Percentiles rank a stretch among this genome's conserved stretches.
These are phyloP conservation scores for Metschnikowia bowlesiae DNA, from an alignment of 805 yeast genomes.

Conservation along the genomic window DNA sequence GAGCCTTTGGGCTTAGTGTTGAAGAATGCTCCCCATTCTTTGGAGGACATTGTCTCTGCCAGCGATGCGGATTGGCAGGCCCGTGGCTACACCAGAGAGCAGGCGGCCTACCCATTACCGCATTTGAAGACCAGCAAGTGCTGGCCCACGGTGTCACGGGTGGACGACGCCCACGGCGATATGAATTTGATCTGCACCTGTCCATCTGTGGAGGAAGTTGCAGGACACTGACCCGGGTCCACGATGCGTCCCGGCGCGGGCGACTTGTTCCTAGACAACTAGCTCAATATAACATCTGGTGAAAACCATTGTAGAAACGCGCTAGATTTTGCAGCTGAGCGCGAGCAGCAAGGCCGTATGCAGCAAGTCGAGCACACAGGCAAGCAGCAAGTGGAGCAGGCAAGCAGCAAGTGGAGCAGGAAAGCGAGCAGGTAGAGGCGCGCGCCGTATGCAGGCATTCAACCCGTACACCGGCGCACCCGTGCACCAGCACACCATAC, in stretches of 20 bases:
- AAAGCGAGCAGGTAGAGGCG: too few species aligned
- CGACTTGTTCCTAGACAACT: too few species aligned
- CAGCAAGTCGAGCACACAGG: too few species aligned
- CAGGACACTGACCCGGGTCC: neutral
- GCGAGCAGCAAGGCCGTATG: too few species aligned
- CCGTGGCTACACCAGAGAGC: constrained; percentile 87
- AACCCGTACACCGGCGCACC: neutral
- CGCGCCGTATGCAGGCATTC: too few species aligned
- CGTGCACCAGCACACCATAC: neutral
- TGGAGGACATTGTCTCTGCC: constrained; percentile 66
- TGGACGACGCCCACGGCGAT: constrained; percentile 95
- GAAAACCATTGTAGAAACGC: too few species aligned
- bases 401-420: too few species aligned
- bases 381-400: too few species aligned
- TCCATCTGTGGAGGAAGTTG: constrained; percentile 73
- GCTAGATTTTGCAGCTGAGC: too few species aligned
- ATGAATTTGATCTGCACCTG: constrained; percentile 90
- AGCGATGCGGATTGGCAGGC: constrained; percentile 65
- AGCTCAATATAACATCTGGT: too few species aligned
- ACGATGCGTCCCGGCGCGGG: too few species aligned
- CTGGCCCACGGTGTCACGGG: constrained; percentile 93
- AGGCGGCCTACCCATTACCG: constrained; percentile 90
- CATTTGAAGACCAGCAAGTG: constrained; percentile 70
- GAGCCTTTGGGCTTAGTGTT: constrained; percentile 64
- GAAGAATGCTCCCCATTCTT: constrained; percentile 90